These are phyloP conservation scores for Viola odorata DNA, from an alignment of 345 rosid species.

Conservation along the genomic window DNA sequence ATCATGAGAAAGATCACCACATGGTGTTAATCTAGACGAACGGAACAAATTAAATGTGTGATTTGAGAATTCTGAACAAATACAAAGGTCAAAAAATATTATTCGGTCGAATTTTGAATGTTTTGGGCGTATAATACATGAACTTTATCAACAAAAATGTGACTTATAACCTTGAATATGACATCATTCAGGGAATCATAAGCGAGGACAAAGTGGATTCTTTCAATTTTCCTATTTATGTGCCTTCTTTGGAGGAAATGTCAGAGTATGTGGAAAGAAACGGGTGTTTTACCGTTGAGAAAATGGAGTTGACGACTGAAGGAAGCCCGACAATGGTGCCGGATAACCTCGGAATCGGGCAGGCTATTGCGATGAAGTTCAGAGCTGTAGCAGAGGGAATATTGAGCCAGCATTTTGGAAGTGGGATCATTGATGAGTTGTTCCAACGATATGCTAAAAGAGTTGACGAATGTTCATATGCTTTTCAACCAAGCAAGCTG, in stretches of 20 bases:
- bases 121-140: too few species aligned
- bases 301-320: neutral
- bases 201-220: slow-evolving; percentile 6
- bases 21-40: too few species aligned
- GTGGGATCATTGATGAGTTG: slow-evolving; percentile 18
- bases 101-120: too few species aligned
- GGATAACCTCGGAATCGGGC: too few species aligned
- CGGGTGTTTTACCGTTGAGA: slow-evolving; percentile 8
- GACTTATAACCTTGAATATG: too few species aligned
- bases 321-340: neutral
- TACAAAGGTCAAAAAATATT: too few species aligned
- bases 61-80: too few species aligned
- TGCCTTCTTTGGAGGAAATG: neutral
- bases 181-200: neutral
- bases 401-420: slow-evolving; percentile 23
- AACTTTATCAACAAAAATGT: too few species aligned
- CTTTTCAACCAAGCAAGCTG: neutral
- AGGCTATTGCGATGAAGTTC: neutral
- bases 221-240: slow-evolving; percentile 6
- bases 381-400: slow-evolving; percentile 12
- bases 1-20: too few species aligned
- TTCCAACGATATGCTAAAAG: slow-evolving; percentile 22
- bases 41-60: too few species aligned
- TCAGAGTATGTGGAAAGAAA: neutral
- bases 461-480: slow-evolving; percentile 1